These are phyloP conservation scores for Panicum miliaceum DNA, from an alignment of 176 grass and related monocot genomes.

Conservation along the genomic window DNA sequence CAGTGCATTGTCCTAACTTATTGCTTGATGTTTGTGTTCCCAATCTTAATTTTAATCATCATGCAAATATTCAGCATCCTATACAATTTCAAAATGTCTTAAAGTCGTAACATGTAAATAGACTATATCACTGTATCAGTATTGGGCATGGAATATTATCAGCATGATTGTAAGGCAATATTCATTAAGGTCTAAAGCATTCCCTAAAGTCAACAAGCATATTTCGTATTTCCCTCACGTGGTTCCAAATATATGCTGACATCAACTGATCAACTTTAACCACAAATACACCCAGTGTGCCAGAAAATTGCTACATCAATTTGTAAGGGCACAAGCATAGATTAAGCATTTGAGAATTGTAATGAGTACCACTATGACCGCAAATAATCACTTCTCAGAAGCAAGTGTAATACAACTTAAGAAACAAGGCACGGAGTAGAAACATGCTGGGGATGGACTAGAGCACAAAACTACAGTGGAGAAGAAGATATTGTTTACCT, in stretches of 20 bases:
- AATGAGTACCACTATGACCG: neutral
- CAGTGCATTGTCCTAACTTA: neutral
- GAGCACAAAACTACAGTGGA: neutral
- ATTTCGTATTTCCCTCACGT: neutral
- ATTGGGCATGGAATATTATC: neutral
- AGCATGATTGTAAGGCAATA: neutral
- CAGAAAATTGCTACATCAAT: neutral
- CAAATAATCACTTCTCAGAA: constrained; percentile 17
- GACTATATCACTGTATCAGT: neutral
- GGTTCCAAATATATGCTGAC: neutral
- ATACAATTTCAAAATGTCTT: neutral
- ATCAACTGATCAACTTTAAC: constrained; percentile 1
- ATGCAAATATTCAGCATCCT: neutral
- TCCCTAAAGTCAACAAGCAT: neutral
- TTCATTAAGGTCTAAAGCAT: neutral
- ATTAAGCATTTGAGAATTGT: constrained; percentile 4
- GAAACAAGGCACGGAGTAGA: neutral
- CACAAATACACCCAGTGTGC: neutral
- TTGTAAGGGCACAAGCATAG: neutral
- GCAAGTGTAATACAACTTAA: constrained; percentile 14
- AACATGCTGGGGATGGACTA: neutral
- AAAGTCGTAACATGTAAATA: neutral
- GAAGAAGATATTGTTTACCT: constrained; percentile 60
- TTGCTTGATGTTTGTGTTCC: neutral
- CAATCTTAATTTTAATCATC: neutral